These are phyloP conservation scores for Phytophthora cryptogea DNA, from an alignment of 352 stramenopile genomes.

Conservation along the genomic window DNA sequence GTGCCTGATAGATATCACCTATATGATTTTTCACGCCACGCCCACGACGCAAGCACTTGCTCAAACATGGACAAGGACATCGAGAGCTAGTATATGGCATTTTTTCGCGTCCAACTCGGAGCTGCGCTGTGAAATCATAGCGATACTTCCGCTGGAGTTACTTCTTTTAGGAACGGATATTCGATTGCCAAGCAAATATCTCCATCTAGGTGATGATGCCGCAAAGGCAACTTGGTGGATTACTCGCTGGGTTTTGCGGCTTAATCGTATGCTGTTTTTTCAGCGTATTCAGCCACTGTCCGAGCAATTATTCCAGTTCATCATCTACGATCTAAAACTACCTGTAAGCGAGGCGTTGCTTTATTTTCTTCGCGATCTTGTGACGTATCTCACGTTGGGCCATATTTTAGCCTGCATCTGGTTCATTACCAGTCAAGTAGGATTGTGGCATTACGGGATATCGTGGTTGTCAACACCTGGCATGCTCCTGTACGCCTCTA, in stretches of 20 bases:
- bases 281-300: constrained; percentile 42
- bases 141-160: constrained; percentile 49
- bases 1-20: constrained; percentile 42
- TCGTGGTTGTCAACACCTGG: constrained; percentile 66
- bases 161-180: constrained; percentile 15
- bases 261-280: constrained; percentile 53
- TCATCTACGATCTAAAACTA: constrained; percentile 56
- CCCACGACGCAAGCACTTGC: neutral
- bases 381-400: constrained; percentile 49
- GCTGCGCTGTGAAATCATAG: constrained; percentile 41
- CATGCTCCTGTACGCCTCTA: constrained; percentile 36
- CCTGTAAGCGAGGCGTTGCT: constrained; percentile 43
- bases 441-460: constrained; percentile 35
- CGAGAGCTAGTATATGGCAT: neutral
- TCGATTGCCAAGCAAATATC: constrained; percentile 1
- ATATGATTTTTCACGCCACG: constrained; percentile 9
- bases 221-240: constrained; percentile 31
- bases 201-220: neutral
- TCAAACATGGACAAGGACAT: neutral
- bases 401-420: constrained; percentile 66
- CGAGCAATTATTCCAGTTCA: constrained; percentile 57
- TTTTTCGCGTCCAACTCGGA: constrained; percentile 18
- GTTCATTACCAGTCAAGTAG: constrained; percentile 49
- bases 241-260: constrained; percentile 42
- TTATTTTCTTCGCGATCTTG: constrained; percentile 48